Conservation (phyloP, 202 grass and related monocot species). For the Elaeis oleifera region DNA sequence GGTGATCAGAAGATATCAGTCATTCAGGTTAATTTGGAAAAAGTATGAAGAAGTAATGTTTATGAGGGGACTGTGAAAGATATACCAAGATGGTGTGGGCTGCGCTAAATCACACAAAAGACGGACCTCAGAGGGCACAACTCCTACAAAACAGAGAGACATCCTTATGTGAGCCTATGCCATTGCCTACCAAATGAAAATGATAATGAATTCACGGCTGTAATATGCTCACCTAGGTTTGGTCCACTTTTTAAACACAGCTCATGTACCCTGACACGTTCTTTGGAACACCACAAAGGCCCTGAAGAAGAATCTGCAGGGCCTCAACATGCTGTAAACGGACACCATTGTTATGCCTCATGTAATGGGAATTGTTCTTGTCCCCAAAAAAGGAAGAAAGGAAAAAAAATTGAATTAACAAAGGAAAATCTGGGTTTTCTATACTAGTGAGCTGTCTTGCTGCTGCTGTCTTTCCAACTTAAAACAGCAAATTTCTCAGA, state of each 20-base stretch:
- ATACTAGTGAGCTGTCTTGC: too few species aligned
- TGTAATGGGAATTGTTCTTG: not conserved
- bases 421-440: too few species aligned
- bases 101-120: conserved; percentile 85
- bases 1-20: not conserved
- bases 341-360: not conserved
- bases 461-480: too few species aligned
- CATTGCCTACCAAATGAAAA: not conserved
- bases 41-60: conserved; percentile 1
- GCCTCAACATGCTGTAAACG: conserved; percentile 84
- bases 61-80: conserved; percentile 6
- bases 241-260: conserved; percentile 84
- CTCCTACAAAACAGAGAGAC: conserved; percentile 24
- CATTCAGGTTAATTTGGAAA: not conserved
- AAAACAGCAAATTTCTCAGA: too few species aligned
- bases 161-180: conserved; percentile 8
- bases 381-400: not conserved
- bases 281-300: conserved; percentile 76
- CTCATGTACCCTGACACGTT: conserved; percentile 80
- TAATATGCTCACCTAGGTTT: conserved; percentile 44
- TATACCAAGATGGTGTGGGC: conserved; percentile 79
- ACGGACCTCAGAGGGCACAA: conserved; percentile 69
- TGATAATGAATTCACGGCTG: not conserved
- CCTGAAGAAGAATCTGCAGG: conserved; percentile 82
- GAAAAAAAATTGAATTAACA: not conserved